phyloP scores from a whole-genome alignment of 371 early-diverging fungal genomes.

The Parasitella parasitica region DNA sequence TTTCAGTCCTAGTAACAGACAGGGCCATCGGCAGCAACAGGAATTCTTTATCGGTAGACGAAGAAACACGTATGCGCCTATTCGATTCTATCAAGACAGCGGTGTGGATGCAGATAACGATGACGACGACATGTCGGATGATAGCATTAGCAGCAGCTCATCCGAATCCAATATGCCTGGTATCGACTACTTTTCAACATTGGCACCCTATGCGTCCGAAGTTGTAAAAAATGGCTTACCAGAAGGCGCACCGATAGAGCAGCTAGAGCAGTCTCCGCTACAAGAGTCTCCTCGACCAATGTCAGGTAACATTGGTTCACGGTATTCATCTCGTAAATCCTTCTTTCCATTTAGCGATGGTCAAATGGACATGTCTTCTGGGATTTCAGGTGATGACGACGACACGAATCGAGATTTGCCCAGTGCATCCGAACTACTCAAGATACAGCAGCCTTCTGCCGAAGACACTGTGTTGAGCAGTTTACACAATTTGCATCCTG shows the following conservation, averaged over 20 bases:
- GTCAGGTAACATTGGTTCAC: background rate
- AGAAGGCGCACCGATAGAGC: conserved; percentile 2
- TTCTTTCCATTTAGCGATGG: conserved; percentile 23
- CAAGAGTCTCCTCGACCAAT: background rate
- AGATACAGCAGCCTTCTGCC: conserved; percentile 15
- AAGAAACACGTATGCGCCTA: conserved; percentile 8
- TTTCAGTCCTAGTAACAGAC: background rate
- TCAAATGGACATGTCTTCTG: conserved; percentile 19
- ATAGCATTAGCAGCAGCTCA: conserved; percentile 14
- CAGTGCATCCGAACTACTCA: conserved; percentile 33
- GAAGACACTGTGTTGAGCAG: background rate
- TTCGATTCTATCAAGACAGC: conserved; percentile 25
- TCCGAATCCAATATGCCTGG: conserved; percentile 3
- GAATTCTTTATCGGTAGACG: conserved; percentile 23
- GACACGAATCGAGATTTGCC: conserved; percentile 21
- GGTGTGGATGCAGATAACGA: conserved; percentile 30
- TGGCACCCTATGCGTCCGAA: conserved; percentile 34
- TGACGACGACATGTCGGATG: conserved; percentile 29
- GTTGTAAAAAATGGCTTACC: conserved; percentile 1
- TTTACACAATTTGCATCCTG: conserved; percentile 23
- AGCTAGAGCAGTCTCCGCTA: background rate
- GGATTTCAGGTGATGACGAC: conserved; percentile 18
- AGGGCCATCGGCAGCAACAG: background rate
- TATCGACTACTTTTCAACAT: conserved; percentile 41
- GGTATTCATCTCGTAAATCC: background rate